These are phyloP conservation scores for Lophium mytilinum DNA, from an alignment of 495 filamentous ascomycete species.

Conservation along the genomic window DNA sequence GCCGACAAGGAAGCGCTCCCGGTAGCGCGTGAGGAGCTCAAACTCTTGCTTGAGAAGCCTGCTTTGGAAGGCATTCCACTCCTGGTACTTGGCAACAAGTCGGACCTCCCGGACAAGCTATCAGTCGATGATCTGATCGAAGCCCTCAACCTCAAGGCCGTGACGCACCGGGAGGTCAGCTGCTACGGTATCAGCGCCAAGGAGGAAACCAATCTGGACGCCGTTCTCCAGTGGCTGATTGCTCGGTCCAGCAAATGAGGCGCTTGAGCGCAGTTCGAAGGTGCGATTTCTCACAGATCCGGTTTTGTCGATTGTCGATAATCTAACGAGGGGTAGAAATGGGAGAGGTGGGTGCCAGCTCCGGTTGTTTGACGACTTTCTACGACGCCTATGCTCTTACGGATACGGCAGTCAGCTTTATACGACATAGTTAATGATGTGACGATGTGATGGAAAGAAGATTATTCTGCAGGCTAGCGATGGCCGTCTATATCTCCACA, in stretches of 20 bases:
- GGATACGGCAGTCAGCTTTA: slow-evolving; percentile 26
- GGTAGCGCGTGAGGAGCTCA: slow-evolving; percentile 86
- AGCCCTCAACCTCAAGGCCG: slow-evolving; percentile 76
- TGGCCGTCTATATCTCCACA: slow-evolving; percentile 28
- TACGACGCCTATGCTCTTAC: slow-evolving; percentile 20
- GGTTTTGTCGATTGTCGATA: not conserved
- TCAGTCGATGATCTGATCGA: slow-evolving; percentile 95
- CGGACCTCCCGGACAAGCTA: slow-evolving; percentile 77
- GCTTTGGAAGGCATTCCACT: slow-evolving; percentile 84
- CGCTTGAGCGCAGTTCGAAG: not conserved
- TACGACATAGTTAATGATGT: slow-evolving; percentile 29
- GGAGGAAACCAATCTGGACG: slow-evolving; percentile 97
- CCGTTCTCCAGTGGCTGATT: slow-evolving; percentile 93
- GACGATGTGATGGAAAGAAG: slow-evolving; percentile 30
- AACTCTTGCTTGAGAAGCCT: slow-evolving; percentile 76
- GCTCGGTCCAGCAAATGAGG: slow-evolving; percentile 63
- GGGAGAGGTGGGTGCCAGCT: not conserved
- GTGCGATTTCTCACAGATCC: not conserved
- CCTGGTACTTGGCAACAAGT: slow-evolving; percentile 97
- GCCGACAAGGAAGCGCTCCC: slow-evolving; percentile 74
- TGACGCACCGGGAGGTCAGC: slow-evolving; percentile 89
- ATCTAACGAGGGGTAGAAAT: not conserved
- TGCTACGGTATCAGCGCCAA: slow-evolving; percentile 98
- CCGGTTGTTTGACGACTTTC: slow-evolving; percentile 15
- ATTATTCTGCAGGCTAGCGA: slow-evolving; percentile 30